A percentile compares a stretch with the other conserved stretches of the same genome.
Evolutionary conservation across 768 basidiomycete genomes (phyloP).

Genomic region (Dentipellis fragilis): DNA sequence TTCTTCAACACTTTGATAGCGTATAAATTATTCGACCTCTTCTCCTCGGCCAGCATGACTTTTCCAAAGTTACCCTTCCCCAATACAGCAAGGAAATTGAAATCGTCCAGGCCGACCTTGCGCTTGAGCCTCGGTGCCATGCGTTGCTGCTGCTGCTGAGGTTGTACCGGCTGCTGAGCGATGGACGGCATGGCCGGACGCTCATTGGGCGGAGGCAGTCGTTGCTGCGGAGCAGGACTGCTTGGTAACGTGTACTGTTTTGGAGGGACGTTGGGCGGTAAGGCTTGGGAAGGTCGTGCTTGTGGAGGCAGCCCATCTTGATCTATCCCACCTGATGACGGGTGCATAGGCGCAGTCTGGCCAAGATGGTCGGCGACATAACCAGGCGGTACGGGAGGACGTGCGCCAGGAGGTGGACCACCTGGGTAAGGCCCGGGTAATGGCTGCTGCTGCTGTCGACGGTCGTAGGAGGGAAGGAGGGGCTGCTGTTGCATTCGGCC

Average conservation of each 20-base stretch:
- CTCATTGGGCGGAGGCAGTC: not conserved
- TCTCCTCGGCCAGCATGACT: slow-evolving; percentile 99
- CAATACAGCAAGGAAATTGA: slow-evolving; percentile 96
- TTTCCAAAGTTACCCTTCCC: slow-evolving; percentile 99
- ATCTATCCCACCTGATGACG: slow-evolving; percentile 9
- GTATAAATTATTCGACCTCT: slow-evolving; percentile 76
- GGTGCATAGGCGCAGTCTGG: slow-evolving; percentile 17
- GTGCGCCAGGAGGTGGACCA: slow-evolving; percentile 28
- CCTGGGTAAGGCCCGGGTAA: slow-evolving; percentile 14
- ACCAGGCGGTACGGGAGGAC: slow-evolving; percentile 25
- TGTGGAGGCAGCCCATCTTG: slow-evolving; percentile 5
- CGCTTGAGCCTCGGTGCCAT: slow-evolving; percentile 35
- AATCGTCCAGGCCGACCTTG: slow-evolving; percentile 94
- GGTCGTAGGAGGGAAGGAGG: slow-evolving; percentile 14
- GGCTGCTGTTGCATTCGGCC: slow-evolving; percentile 4
- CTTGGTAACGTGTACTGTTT: slow-evolving; percentile 11
- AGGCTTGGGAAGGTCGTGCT: slow-evolving; percentile 5
- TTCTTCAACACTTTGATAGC: slow-evolving; percentile 99
- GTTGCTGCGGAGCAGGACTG: slow-evolving; percentile 7
- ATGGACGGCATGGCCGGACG: slow-evolving; percentile 7
- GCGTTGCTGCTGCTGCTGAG: slow-evolving; percentile 26
- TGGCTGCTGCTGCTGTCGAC: slow-evolving; percentile 13
- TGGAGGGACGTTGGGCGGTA: slow-evolving; percentile 2
- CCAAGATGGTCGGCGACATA: slow-evolving; percentile 25
- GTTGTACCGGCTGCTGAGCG: slow-evolving; percentile 23